phyloP scores from a whole-genome alignment of 768 basidiomycete genomes.

The Termitomyces heimii region DNA sequence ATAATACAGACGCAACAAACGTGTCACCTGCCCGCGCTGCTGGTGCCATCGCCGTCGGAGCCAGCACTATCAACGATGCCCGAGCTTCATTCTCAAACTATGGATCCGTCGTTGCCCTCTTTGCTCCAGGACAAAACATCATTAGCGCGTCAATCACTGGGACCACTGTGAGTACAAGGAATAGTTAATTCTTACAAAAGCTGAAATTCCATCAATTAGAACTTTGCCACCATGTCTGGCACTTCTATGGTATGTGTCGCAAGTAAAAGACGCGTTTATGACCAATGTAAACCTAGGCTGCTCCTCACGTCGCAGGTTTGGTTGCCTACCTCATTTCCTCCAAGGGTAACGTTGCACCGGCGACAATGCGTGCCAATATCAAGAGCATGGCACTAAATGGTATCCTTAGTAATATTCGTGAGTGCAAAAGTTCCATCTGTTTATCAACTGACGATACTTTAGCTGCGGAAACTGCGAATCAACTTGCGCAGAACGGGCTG shows the following conservation, averaged over 20 bases:
- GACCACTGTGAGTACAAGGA: neutral
- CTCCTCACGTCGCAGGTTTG: conserved; percentile 10
- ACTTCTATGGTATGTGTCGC: conserved; percentile 9
- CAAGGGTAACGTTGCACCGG: conserved; percentile 1
- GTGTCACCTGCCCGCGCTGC: conserved; percentile 6
- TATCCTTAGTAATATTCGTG: conserved; percentile 4
- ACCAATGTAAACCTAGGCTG: conserved; percentile 5
- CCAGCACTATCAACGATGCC: conserved; percentile 20
- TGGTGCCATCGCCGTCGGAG: conserved; percentile 7
- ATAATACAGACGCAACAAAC: neutral
- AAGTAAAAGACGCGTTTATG: too few relatives aligned
- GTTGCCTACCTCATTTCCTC: conserved; percentile 7
- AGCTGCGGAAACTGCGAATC: neutral
- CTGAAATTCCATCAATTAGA: too few relatives aligned
- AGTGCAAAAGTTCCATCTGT: neutral
- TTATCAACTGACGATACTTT: neutral
- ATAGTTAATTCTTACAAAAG: too few relatives aligned
- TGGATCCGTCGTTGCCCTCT: conserved; percentile 26
- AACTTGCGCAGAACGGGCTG: neutral
- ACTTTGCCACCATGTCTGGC: conserved; percentile 1
- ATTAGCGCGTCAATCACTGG: conserved; percentile 17
- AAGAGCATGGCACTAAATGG: neutral
- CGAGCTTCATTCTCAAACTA: conserved; percentile 29
- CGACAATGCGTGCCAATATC: neutral
- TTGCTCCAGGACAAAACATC: conserved; percentile 26